These are phyloP conservation scores for Coccomyxa sp. DNA, from an alignment of 139 green algal genomes.

Conservation along the genomic window DNA sequence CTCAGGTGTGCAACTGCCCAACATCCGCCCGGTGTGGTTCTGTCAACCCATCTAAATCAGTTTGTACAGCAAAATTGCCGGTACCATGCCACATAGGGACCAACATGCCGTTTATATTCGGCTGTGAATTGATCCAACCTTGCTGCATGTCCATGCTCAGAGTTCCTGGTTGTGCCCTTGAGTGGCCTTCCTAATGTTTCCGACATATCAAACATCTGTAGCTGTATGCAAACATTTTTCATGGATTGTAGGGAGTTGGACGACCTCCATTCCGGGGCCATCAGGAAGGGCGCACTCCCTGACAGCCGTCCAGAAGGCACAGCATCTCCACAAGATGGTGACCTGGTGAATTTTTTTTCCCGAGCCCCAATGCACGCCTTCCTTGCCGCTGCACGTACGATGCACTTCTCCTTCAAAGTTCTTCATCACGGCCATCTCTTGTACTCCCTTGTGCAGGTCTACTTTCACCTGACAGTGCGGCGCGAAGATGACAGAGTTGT, in stretches of 20 bases:
- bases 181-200: not conserved
- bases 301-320: slow-evolving; percentile 28
- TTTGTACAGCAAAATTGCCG: not conserved
- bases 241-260: slow-evolving; percentile 48
- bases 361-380: not conserved
- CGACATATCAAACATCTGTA: not conserved
- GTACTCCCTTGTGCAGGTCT: slow-evolving; percentile 31
- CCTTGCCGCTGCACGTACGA: too few relatives aligned
- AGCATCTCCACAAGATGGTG: slow-evolving; percentile 22
- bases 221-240: not conserved
- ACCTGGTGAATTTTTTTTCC: slow-evolving; percentile 33
- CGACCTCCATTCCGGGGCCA: slow-evolving; percentile 44
- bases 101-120: not conserved
- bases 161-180: not conserved
- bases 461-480: slow-evolving; percentile 41
- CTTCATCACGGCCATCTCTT: not conserved
- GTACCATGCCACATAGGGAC: not conserved
- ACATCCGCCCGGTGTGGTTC: too few relatives aligned
- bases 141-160: too few relatives aligned
- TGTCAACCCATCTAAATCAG: not conserved
- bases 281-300: slow-evolving; percentile 36
- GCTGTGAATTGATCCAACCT: not conserved
- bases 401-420: not conserved
- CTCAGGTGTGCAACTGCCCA: slow-evolving; percentile 25
- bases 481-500: slow-evolving; percentile 38